Conservation (phyloP, 225 moss, liverwort and hornwort genomes). For the Bryoerythrophyllum caledonicum region DNA sequence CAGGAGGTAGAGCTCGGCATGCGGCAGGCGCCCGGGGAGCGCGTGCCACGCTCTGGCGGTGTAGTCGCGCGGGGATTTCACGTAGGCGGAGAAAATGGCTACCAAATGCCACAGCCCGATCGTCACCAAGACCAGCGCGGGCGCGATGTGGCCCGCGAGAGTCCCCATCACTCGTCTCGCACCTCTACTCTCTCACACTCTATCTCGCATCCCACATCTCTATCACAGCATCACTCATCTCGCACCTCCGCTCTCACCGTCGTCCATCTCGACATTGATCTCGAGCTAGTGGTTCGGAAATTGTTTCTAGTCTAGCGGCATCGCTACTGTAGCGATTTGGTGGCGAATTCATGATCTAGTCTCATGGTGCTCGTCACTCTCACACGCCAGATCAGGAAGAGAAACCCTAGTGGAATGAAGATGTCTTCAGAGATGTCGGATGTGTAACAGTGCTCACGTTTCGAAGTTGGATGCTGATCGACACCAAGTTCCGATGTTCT, state of each 20-base stretch:
- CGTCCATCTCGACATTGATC: not conserved
- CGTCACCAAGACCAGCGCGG: constrained; percentile 54
- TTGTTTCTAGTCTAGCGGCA: not conserved
- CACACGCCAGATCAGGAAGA: not conserved
- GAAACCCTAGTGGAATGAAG: constrained; percentile 15
- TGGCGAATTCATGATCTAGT: not conserved
- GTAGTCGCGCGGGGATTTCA: constrained; percentile 69
- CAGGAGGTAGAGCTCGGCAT: constrained; percentile 72
- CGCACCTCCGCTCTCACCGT: not conserved
- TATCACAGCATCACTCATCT: too few species aligned
- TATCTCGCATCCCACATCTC: too few species aligned
- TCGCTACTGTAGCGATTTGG: too few species aligned
- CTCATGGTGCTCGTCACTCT: not conserved
- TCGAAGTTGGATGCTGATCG: too few species aligned
- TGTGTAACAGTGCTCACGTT: too few species aligned
- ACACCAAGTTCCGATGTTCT: too few species aligned
- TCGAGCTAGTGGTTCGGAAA: not conserved
- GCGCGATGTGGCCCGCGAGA: constrained; percentile 59
- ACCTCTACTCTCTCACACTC: not conserved
- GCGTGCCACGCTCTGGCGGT: constrained; percentile 78
- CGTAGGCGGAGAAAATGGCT: constrained; percentile 40
- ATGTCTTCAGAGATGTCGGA: too few species aligned
- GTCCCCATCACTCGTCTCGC: constrained; percentile 72
- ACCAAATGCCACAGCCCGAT: constrained; percentile 83
- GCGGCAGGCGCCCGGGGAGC: constrained; percentile 46